Conservation (phyloP, 345 rosid genomes). For the Dipteronia sinensis region DNA sequence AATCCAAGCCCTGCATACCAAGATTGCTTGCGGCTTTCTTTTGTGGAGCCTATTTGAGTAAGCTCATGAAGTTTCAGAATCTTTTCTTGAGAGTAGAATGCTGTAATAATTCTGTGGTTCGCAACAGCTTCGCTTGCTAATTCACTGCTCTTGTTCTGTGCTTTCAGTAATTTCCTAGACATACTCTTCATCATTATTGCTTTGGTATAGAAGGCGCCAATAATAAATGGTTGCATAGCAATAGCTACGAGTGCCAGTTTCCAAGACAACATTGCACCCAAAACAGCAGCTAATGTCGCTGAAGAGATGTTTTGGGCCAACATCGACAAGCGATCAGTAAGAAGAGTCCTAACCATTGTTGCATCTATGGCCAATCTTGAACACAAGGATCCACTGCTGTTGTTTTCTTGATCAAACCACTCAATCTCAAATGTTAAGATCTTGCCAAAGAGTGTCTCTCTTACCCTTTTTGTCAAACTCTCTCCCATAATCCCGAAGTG, state of each 20-base stretch:
- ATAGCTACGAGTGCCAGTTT: slow-evolving; percentile 30
- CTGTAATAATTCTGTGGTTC: slow-evolving; percentile 38
- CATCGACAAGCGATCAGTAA: slow-evolving; percentile 33
- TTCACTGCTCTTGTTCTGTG: slow-evolving; percentile 33
- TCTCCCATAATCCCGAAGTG: slow-evolving; percentile 41
- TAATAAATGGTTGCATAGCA: slow-evolving; percentile 31
- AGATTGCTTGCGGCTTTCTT: slow-evolving; percentile 35
- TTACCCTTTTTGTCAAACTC: slow-evolving; percentile 27
- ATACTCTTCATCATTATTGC: slow-evolving; percentile 30
- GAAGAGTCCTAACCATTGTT: slow-evolving; percentile 28
- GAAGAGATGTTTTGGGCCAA: slow-evolving; percentile 31
- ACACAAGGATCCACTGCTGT: slow-evolving; percentile 34
- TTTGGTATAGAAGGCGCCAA: slow-evolving; percentile 31
- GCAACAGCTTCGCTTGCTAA: slow-evolving; percentile 39
- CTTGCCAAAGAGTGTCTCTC: slow-evolving; percentile 32
- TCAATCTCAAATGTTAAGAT: slow-evolving; percentile 37
- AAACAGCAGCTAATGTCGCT: slow-evolving; percentile 22
- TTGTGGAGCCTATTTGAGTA: slow-evolving; percentile 19
- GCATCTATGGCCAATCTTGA: slow-evolving; percentile 40
- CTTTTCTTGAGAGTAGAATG: slow-evolving; percentile 35
- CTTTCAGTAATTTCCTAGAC: slow-evolving; percentile 34
- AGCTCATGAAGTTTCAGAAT: slow-evolving; percentile 27
- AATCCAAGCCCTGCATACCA: slow-evolving; percentile 35
- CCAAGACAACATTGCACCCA: slow-evolving; percentile 32
- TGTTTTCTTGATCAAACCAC: slow-evolving; percentile 44